Evolutionary conservation across 257 asterid species (phyloP), one percentile per base, ranked within the genome.

Genomic region (Ajuga chamaepitys): DNA sequence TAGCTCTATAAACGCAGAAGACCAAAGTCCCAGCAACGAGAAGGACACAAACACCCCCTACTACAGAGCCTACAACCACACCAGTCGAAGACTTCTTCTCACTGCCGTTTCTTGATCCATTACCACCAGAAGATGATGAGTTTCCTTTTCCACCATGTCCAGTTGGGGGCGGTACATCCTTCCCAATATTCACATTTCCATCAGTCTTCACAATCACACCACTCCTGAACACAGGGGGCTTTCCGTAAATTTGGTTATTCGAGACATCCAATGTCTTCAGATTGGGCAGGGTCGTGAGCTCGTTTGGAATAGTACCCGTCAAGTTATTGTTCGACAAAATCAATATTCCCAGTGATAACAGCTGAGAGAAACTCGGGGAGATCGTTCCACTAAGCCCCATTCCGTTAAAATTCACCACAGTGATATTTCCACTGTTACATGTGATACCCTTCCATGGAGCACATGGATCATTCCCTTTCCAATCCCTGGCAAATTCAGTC

Each of bases 391-490:
- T 5, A 10, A 91, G 85, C 9, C 77, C 80, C 90, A 85, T 66
- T 61, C 71, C 77, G 56, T 11, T 74, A 67, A 88, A 82, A 77
- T 81, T 86, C 52, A 90, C 72, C 45, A 81, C 88, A 4, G 80
- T 74, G 47, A 90, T 78, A 35, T 81, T 67, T 28, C 70, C 89
- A 65, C 14, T 65, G 35, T 2, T 59, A 66, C 96, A 91, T 5
- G 75, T 62, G 48, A 91, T 65, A 59, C 97, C 88, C 51, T 26
- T 38, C 96, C 96, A 91, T 0, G 79, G 48, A 10, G 34, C 14
- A 70, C 97, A 88, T 0, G 95, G 95, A 77, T 86, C 75, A 41
- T 88, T 84, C 17, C 80, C 84, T 14, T 70, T 76, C 96, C 97
- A 90, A 25, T 64, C 74, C 12, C 75, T 73, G 0, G 97, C 90